Base-by-base conservation (phyloP, 2,329 filamentous ascomycete genomes). In the Dissoconium aciculare region DNA sequence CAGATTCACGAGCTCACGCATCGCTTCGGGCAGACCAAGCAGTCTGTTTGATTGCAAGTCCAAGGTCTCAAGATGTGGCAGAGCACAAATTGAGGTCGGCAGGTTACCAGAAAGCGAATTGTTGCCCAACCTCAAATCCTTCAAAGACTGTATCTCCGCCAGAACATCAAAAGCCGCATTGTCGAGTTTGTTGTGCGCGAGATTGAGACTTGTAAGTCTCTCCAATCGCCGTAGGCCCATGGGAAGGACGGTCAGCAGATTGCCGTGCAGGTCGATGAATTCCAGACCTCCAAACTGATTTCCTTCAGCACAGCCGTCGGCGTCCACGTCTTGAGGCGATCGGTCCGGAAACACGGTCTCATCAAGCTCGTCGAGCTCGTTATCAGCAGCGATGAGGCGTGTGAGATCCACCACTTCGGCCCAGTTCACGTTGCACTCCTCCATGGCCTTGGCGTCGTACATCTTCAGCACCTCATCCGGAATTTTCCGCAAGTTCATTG, bases 351-450 rank as follows among this genome's bases (percentile, higher is more conserved):
- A 94, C 11, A 84, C 62, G 2, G 63, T 59, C 11, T 89, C 80
- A 2, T 73, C 69, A 17, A 95, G 63, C 17, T 64, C 62, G 45
- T 81, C 73, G 28, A 98, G 56, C 47, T 93, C 81, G 47, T 98
- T 95, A 49, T 93, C 84, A 5, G 87, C 84, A 4, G 80, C 84
- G 40, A 89, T 71, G 29, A 95, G 74, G 37, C 78, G 74, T 1
- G 76, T 78, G 27, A 95, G 59, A 49, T 95, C 87, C 8, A 95
- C 82, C 36, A 79, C 78, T 54, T 95, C 87, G 2, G 84, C 84
- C 89, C 89, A 95, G 17, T 76, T 72, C 8, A 74, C 69, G 19
- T 68, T 71, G 13, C 67, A 60, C 9, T 62, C 64, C 21, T 76
- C 71, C 33, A 74, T 66, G 2, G 69, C 66, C 31, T 84, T 74